phyloP scores from a whole-genome alignment of 805 yeast species.

The Maudiozyma serrabonitensis region DNA sequence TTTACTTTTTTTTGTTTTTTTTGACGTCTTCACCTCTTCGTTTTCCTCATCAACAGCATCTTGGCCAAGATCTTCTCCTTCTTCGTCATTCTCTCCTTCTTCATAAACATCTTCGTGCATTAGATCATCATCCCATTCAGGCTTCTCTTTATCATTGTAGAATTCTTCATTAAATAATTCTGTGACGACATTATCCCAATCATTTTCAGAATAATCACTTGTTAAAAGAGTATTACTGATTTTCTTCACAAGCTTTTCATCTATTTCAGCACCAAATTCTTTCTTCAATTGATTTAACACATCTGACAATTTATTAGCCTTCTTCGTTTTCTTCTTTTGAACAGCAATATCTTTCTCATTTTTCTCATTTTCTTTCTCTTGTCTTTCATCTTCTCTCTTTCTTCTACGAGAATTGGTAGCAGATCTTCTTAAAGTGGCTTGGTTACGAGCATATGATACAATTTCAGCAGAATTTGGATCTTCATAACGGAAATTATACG shows the following conservation, averaged over 20 bases:
- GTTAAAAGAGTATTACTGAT: slow-evolving; percentile 70
- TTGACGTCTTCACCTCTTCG: slow-evolving; percentile 34
- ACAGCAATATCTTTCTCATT: slow-evolving; percentile 49
- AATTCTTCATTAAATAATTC: slow-evolving; percentile 79
- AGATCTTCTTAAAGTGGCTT: slow-evolving; percentile 82
- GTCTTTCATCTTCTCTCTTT: slow-evolving; percentile 64
- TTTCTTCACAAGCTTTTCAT: slow-evolving; percentile 49
- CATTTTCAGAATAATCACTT: slow-evolving; percentile 81
- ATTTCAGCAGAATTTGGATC: slow-evolving; percentile 87
- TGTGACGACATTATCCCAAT: slow-evolving; percentile 83
- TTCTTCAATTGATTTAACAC: slow-evolving; percentile 38
- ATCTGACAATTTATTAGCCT: slow-evolving; percentile 68
- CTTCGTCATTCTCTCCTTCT: slow-evolving; percentile 23
- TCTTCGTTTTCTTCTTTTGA: slow-evolving; percentile 62
- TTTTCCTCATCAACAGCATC: slow-evolving; percentile 12
- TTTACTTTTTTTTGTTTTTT: slow-evolving; percentile 35
- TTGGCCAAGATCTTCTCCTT: slow-evolving; percentile 14
- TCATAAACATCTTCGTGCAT: slow-evolving; percentile 38
- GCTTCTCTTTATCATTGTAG: slow-evolving; percentile 50
- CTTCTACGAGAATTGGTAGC: slow-evolving; percentile 66
- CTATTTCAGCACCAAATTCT: slow-evolving; percentile 38
- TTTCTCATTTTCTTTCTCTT: slow-evolving; percentile 41
- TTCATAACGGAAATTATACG: slow-evolving; percentile 90
- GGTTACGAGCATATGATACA: slow-evolving; percentile 88
- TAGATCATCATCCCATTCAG: slow-evolving; percentile 54